phyloP scores from a whole-genome alignment of 2,329 filamentous ascomycete genomes.

The Hysterium pulicare region DNA sequence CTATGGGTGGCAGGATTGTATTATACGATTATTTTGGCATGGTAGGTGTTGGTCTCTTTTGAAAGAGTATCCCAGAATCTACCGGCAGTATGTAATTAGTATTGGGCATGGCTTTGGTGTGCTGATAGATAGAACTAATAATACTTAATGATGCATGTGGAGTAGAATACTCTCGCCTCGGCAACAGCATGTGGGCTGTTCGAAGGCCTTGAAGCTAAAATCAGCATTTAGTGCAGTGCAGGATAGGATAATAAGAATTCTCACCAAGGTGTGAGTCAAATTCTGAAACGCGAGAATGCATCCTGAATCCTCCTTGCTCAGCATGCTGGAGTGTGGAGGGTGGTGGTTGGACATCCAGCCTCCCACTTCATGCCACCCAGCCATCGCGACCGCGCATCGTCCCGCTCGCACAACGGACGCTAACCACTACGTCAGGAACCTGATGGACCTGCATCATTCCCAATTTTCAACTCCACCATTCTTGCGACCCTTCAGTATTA shows the following conservation, averaged over 20 bases:
- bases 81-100: neutral
- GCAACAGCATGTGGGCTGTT: too few relatives aligned
- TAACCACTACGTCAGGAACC: neutral
- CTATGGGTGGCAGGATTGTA: neutral
- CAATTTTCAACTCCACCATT: neutral
- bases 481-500: neutral
- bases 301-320: neutral
- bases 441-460: neutral
- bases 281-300: neutral
- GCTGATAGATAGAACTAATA: neutral
- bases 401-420: neutral
- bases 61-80: neutral
- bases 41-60: neutral
- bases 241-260: too few relatives aligned
- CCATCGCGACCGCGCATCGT: neutral
- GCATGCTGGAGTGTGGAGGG: neutral
- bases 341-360: too few relatives aligned
- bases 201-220: too few relatives aligned
- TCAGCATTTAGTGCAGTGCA: too few relatives aligned
- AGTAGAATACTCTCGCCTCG: too few relatives aligned
- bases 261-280: neutral
- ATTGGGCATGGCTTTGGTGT: too few relatives aligned
- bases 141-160: neutral
- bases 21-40: conserved; percentile 1
- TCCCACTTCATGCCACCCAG: neutral